Evolutionary conservation across 108 stramenopile genomes (phyloP).

Genomic region (Schizochytrium sp.): DNA sequence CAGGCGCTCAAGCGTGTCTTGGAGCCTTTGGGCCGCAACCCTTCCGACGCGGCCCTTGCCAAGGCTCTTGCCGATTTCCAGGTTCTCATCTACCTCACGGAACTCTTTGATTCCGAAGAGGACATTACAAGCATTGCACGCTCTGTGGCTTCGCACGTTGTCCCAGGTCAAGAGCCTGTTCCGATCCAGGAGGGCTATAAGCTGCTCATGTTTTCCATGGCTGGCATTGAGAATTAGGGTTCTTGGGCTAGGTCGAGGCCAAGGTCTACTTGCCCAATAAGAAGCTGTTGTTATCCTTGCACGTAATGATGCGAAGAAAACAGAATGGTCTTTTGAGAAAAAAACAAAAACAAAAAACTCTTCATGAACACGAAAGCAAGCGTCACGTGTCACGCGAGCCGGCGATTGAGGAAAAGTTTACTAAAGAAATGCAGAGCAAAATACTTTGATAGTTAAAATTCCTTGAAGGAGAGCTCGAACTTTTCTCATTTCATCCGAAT

Average conservation of each 20-base stretch:
- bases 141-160: neutral
- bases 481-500: neutral
- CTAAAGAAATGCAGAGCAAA: no score
- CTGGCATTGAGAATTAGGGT: neutral
- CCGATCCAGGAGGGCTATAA: neutral
- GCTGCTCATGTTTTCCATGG: neutral
- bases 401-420: no score
- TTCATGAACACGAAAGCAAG: no score
- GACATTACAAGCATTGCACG: neutral
- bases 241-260: no score
- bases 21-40: neutral
- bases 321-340: no score
- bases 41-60: neutral
- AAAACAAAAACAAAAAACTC: no score
- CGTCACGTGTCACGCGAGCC: no score
- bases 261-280: no score
- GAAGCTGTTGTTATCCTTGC: no score
- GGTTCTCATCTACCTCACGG: neutral
- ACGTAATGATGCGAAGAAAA: no score
- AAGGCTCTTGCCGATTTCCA: slow-evolving; percentile 2
- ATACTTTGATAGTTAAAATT: no score
- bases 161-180: neutral
- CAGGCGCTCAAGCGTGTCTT: neutral
- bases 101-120: neutral
- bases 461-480: no score